Base-by-base conservation (phyloP, 768 basidiomycete genomes). In the Trametes punicea region DNA sequence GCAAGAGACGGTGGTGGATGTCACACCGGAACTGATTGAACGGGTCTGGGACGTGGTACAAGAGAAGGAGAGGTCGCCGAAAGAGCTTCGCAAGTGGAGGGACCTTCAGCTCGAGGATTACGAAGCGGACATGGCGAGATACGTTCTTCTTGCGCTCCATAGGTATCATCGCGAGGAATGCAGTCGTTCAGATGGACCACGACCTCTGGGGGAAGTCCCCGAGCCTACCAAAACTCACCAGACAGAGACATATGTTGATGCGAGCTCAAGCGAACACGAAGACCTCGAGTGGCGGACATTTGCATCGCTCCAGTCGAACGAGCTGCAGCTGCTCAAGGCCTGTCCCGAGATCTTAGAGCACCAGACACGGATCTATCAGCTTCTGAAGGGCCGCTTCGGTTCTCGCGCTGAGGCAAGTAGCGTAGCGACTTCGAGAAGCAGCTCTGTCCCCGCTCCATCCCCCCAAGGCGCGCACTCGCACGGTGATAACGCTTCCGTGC, bases 241-340 rank as follows among this genome's bases (percentile, higher is more conserved):
- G 31, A 15, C 44, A 23, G 29, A 26, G 41, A 42, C 20, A 15
- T 33, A 39, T 34, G 41, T 39, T 13, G 25, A 21, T 9, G 30
- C 48, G 57, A 30, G 55, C 54, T 27, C 47, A 58, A 36, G 56
- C 54, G 53, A 27, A 30, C 20, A 21, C 26, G 33, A 42, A 46
- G 20, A 42, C 41, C 42, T 40, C 44, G 53, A 30, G 55, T 88
- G 85, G 85, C 4, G 65, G 2, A 74, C 78, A 27, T 71, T 84
- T 33, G 73, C 84, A 25, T 55, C 74, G 26, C 77, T 88, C 10
- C 85, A 88, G 67, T 68, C 76, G 51, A 84, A 82, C 69, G 84
- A 86, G 54, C 67, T 82, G 3, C 60, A 66, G 23, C 77, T 79
- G 57, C 68, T 78, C 27, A 73, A 63, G 41, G 67, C 71, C 16